Conservation (phyloP, 2,329 filamentous ascomycete genomes). For the Calonectria fujianensis region DNA sequence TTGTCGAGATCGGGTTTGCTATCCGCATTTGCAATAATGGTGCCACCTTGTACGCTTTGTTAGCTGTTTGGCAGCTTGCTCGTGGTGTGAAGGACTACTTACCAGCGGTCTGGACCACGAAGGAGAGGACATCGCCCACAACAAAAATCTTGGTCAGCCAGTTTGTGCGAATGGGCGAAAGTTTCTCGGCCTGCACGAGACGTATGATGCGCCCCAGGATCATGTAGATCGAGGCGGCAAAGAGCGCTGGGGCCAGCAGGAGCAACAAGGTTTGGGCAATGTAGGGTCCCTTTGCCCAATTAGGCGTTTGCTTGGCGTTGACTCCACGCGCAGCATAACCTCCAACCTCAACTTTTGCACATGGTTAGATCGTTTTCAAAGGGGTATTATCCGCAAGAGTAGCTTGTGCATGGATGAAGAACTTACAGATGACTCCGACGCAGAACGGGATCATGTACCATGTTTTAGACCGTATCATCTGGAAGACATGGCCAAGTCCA, state of each 20-base stretch:
- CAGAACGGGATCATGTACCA: slow-evolving; percentile 34
- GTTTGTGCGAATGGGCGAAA: slow-evolving; percentile 10
- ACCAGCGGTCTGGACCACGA: slow-evolving; percentile 1
- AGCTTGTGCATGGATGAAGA: neutral
- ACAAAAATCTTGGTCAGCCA: slow-evolving; percentile 23
- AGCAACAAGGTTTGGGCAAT: slow-evolving; percentile 45
- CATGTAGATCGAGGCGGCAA: slow-evolving; percentile 16
- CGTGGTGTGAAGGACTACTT: neutral
- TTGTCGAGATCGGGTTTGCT: neutral
- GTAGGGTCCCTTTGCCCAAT: slow-evolving; percentile 60
- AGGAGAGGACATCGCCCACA: slow-evolving; percentile 2
- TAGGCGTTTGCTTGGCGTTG: slow-evolving; percentile 58
- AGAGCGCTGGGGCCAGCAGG: neutral
- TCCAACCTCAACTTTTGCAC: slow-evolving; percentile 56
- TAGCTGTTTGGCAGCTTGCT: neutral
- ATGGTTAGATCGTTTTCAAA: neutral
- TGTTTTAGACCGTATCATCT: slow-evolving; percentile 6
- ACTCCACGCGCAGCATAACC: slow-evolving; percentile 62
- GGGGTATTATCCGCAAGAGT: too few relatives aligned
- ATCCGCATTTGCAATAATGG: slow-evolving; percentile 5
- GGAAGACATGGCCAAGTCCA: slow-evolving; percentile 14
- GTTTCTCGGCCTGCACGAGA: neutral
- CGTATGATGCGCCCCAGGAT: slow-evolving; percentile 1
- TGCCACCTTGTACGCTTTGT: neutral
- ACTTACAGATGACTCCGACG: slow-evolving; percentile 28